A percentile compares a stretch with the other conserved stretches of the same genome.
These are phyloP conservation scores for Andrographis paniculata DNA, from an alignment of 305 asterid genomes.

Conservation along the genomic window DNA sequence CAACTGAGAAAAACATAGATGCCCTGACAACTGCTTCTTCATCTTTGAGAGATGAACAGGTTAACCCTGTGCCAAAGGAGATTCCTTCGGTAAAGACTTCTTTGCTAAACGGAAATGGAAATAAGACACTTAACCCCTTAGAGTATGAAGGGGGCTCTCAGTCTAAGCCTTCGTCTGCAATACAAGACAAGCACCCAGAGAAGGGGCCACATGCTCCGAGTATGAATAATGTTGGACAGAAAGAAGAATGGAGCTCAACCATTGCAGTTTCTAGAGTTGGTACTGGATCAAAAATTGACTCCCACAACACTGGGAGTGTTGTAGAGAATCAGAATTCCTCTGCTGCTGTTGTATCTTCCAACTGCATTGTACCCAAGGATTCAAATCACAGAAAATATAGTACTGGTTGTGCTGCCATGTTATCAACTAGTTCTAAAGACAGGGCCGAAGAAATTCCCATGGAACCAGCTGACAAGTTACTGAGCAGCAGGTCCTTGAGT, in stretches of 20 bases:
- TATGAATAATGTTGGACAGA: constrained; percentile 16
- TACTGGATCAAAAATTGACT: constrained; percentile 15
- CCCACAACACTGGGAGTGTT: constrained; percentile 16
- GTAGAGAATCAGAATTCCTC: constrained; percentile 24
- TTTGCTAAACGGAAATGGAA: constrained; percentile 21
- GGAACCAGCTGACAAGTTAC: constrained; percentile 21
- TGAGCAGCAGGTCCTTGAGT: constrained; percentile 13
- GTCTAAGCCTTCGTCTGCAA: constrained; percentile 18
- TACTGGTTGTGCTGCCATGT: constrained; percentile 18
- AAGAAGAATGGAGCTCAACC: constrained; percentile 18
- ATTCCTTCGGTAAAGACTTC: constrained; percentile 19
- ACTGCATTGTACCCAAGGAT: constrained; percentile 13
- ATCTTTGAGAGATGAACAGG: constrained; percentile 25
- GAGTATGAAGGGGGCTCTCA: constrained; percentile 23
- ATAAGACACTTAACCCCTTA: constrained; percentile 17
- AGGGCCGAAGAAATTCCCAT: constrained; percentile 18
- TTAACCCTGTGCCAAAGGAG: constrained; percentile 19
- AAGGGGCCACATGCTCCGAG: constrained; percentile 21
- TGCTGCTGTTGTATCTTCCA: constrained; percentile 17
- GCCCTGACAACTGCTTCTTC: constrained; percentile 21
- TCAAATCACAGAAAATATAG: constrained; percentile 25
- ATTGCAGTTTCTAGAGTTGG: constrained; percentile 23
- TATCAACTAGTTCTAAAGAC: constrained; percentile 18
- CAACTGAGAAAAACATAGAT: constrained; percentile 26
- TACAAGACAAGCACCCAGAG: constrained; percentile 20